Evolutionary conservation across 2,329 filamentous ascomycete genomes (phyloP).

Genomic region (Colletotrichum zoysiae): DNA sequence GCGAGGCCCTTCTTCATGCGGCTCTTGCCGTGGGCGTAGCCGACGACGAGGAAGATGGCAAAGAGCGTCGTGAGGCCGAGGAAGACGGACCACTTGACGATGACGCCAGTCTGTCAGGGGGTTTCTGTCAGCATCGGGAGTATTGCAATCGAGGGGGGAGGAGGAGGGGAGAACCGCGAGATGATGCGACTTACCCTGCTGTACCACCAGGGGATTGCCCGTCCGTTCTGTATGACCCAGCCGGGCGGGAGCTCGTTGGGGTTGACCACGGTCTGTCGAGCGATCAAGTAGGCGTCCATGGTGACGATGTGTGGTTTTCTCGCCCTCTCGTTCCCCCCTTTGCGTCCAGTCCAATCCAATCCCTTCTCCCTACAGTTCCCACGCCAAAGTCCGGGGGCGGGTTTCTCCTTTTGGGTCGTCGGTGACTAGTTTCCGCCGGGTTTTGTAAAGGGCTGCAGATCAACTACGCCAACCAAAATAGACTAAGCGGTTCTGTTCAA

Average conservation of each 20-base stretch:
- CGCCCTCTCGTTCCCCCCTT: background rate
- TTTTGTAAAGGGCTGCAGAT: conserved; percentile 23
- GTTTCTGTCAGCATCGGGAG: conserved; percentile 23
- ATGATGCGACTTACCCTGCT: conserved; percentile 42
- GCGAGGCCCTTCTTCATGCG: conserved; percentile 74
- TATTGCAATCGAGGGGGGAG: background rate
- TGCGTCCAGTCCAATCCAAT: background rate
- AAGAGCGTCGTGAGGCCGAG: conserved; percentile 70
- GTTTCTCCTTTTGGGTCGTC: background rate
- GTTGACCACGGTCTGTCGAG: conserved; percentile 34
- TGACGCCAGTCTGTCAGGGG: conserved; percentile 66
- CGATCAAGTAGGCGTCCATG: conserved; percentile 33
- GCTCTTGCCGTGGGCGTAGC: conserved; percentile 77
- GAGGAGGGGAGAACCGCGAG: background rate
- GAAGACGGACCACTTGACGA: conserved; percentile 80
- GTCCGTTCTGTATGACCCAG: conserved; percentile 46
- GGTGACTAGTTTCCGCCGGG: background rate
- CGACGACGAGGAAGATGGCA: conserved; percentile 72
- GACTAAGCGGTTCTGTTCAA: background rate
- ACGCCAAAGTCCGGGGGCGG: background rate
- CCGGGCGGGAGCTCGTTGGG: conserved; percentile 44
- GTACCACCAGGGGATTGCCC: conserved; percentile 47
- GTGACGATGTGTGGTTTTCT: background rate
- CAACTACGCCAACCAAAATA: conserved; percentile 32
- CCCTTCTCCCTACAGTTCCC: background rate